Percentiles rank a stretch among this genome's conserved stretches.
Evolutionary conservation across 805 yeast genomes (phyloP).

Genomic region (Metschnikowia arizonensis): DNA sequence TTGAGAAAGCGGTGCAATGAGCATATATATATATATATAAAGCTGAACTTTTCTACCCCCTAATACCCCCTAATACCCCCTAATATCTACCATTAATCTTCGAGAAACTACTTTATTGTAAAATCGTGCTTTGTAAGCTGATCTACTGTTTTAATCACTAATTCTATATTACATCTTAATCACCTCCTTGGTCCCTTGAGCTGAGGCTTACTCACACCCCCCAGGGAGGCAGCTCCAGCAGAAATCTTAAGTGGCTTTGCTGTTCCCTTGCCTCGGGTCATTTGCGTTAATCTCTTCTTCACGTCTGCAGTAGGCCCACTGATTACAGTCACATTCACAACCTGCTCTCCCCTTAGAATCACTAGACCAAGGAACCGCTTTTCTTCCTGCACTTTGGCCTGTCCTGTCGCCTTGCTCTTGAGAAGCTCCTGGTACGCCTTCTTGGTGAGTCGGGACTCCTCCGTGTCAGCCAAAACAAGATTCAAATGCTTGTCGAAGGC

Average conservation of each 20-base stretch:
- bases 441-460: conserved; percentile 74
- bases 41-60: no score
- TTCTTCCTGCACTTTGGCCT: conserved; percentile 49
- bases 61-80: no score
- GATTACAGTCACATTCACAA: conserved; percentile 69
- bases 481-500: conserved; percentile 92
- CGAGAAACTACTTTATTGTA: no score
- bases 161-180: background rate
- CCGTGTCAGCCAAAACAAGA: conserved; percentile 76
- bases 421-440: conserved; percentile 43
- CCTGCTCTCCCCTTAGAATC: conserved; percentile 83
- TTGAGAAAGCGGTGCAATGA: background rate
- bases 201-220: conserved; percentile 18
- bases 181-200: conserved; percentile 22
- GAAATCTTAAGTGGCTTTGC: conserved; percentile 36
- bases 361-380: conserved; percentile 76
- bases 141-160: no score
- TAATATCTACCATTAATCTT: no score
- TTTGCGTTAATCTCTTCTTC: conserved; percentile 26
- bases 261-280: conserved; percentile 23
- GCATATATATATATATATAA: no score
- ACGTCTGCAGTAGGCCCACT: conserved; percentile 50
- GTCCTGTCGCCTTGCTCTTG: conserved; percentile 22
- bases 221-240: conserved; percentile 11
- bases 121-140: no score